Percentiles rank a stretch among this genome's conserved stretches.
phyloP scores from a whole-genome alignment of 1,284 basidiomycete species.

The Ustilago trichophora region DNA sequence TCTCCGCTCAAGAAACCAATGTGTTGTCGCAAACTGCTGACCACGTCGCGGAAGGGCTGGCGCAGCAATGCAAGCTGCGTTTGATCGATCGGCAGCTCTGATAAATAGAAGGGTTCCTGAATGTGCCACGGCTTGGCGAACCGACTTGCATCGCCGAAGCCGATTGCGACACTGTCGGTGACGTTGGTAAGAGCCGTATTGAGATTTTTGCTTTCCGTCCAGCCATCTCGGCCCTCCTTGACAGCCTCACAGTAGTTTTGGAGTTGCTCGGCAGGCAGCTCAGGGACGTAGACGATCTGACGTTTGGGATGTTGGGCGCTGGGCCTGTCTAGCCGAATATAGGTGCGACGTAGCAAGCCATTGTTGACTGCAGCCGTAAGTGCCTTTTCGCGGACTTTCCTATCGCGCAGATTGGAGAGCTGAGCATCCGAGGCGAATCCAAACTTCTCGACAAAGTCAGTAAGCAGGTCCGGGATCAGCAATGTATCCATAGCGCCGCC shows the following conservation, averaged over 20 bases:
- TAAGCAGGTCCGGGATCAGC: slow-evolving; percentile 23
- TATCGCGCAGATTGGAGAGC: slow-evolving; percentile 37
- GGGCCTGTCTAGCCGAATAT: slow-evolving; percentile 24
- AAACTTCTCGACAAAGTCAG: slow-evolving; percentile 31
- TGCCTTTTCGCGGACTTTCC: slow-evolving; percentile 33
- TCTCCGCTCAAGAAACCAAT: slow-evolving; percentile 43
- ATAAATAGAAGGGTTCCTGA: slow-evolving; percentile 2
- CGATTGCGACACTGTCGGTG: slow-evolving; percentile 23
- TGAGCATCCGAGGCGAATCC: slow-evolving; percentile 33
- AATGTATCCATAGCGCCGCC: slow-evolving; percentile 44
- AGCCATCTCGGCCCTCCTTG: slow-evolving; percentile 18
- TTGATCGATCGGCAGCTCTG: slow-evolving; percentile 11
- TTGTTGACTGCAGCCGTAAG: slow-evolving; percentile 21
- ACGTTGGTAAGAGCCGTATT: slow-evolving; percentile 8
- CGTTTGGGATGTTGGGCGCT: slow-evolving; percentile 8
- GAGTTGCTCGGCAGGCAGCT: slow-evolving; percentile 21
- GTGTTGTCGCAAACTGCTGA: slow-evolving; percentile 39
- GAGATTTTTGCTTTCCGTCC: slow-evolving; percentile 13
- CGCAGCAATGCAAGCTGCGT: slow-evolving; percentile 23
- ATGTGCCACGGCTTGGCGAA: slow-evolving; percentile 30
- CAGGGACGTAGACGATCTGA: slow-evolving; percentile 40
- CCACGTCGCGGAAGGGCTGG: slow-evolving; percentile 24
- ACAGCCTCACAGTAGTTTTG: slow-evolving; percentile 36
- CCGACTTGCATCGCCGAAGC: slow-evolving; percentile 3
- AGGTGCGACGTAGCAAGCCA: slow-evolving; percentile 34